Base-by-base conservation (phyloP, 176 grass and related monocot genomes). In the Hsuehochloa calcarea region DNA sequence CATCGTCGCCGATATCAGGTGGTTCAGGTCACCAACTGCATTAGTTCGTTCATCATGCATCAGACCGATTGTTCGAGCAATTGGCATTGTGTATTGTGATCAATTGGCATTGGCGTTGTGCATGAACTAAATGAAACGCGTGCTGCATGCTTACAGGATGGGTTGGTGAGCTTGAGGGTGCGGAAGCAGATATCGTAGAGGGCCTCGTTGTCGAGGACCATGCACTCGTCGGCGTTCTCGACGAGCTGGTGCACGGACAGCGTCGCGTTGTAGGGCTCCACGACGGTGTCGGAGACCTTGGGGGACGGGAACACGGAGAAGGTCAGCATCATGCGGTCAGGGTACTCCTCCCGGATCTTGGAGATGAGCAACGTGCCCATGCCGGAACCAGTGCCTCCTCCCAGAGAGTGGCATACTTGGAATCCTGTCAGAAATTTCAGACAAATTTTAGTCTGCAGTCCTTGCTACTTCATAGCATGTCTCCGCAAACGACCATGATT, bases 1-100 rank as follows among this genome's bases (percentile, higher is more conserved):
- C 94, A 97, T 97, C 9, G 94, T 97, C 6, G 94, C 84, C 11
- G 94, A 97, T 64, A 97, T 97, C 26, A 97, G 84, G 75, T 97
- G 94, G 89, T 97, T 97, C 81, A 97, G 89, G 58, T 94, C 92
- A 4, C 92, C 92, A 16, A 94, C 89, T 94, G 83, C 74, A 77
- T 69, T 22, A 1, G 20, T 23, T 43, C 0, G 13, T 23, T 17
- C 34, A n/a, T 4, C 22, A 62, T 47, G 10, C 4, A 27, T 26
- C 60, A 63, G 25, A 27, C 29, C 26, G 26, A 29, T 63, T 5
- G 10, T 29, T 29, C 1, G 25, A 29, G 60, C 60, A 63, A 3
- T 6, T 29, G 60, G 25, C 23, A 26, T 5, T 20, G 0, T 37
- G 3, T 14, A 27, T 63, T 22, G 19, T 4, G 43, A 69, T 68